Percentiles rank a stretch among this genome's conserved stretches.
phyloP scores from a whole-genome alignment of 2,329 filamentous ascomycete species.

The Colletotrichum sp. region DNA sequence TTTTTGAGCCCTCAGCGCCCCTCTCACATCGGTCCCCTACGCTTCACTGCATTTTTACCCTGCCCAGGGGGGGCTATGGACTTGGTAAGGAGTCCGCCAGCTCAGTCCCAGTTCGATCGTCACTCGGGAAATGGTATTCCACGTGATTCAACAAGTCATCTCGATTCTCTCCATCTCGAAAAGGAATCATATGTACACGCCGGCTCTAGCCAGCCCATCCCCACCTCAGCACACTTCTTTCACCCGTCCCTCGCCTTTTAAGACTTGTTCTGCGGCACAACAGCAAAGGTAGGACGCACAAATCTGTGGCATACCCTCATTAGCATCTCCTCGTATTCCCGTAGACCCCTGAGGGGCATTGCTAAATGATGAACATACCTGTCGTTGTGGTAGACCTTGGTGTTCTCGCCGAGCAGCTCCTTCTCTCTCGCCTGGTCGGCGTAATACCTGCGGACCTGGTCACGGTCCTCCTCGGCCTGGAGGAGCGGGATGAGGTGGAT shows the following conservation, averaged over 20 bases:
- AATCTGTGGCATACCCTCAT: constrained; percentile 57
- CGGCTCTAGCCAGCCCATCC: background rate
- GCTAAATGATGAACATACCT: constrained; percentile 60
- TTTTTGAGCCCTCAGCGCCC: too few species aligned
- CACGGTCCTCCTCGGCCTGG: constrained; percentile 95
- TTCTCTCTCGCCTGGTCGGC: constrained; percentile 91
- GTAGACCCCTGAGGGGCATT: too few species aligned
- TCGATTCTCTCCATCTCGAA: background rate
- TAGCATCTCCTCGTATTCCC: background rate
- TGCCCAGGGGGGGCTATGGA: background rate
- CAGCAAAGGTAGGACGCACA: constrained; percentile 79
- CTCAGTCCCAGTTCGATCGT: background rate
- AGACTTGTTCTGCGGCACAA: constrained; percentile 69
- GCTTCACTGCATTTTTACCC: too few species aligned
- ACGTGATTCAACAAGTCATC: background rate
- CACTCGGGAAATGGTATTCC: fast-evolving
- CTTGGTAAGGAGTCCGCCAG: background rate
- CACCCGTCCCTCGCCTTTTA: constrained; percentile 28
- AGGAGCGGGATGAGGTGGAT: constrained; percentile 93
- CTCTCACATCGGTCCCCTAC: too few species aligned
- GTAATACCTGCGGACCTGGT: constrained; percentile 85
- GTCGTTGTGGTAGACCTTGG: constrained; percentile 86
- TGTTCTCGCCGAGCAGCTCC: constrained; percentile 83
- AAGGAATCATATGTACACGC: constrained; percentile 7
- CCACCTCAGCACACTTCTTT: background rate